Percentiles rank a stretch among this genome's conserved stretches.
Conservation (phyloP, 1,284 basidiomycete species). For the Meira nashicola region DNA sequence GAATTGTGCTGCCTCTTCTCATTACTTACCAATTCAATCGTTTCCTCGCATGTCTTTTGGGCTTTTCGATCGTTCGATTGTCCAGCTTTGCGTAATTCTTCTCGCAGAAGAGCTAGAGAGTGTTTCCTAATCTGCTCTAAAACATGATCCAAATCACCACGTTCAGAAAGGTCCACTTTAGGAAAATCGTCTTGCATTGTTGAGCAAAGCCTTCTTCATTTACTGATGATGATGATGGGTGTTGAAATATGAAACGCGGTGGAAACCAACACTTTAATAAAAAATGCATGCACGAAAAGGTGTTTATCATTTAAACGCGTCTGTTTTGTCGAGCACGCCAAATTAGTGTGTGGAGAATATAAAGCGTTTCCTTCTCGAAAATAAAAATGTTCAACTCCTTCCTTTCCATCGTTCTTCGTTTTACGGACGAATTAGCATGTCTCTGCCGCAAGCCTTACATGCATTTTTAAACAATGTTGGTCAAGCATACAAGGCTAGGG, state of each 20-base stretch:
- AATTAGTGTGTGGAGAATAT: background rate
- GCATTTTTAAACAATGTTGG: background rate
- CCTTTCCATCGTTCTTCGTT: background rate
- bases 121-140: slow-evolving; percentile 9
- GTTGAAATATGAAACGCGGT: too few species aligned
- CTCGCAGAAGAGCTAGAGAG: background rate
- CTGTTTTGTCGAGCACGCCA: too few species aligned
- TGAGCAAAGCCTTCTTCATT: background rate
- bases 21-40: slow-evolving; percentile 1
- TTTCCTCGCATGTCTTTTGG: background rate
- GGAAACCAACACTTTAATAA: too few species aligned
- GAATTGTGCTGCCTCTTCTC: background rate
- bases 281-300: too few species aligned
- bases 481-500: slow-evolving; percentile 5
- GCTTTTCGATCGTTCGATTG: background rate
- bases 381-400: background rate
- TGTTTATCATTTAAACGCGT: too few species aligned
- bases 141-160: slow-evolving; percentile 11
- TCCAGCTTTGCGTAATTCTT: background rate
- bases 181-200: slow-evolving; percentile 15
- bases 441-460: slow-evolving; percentile 1
- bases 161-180: slow-evolving; percentile 10
- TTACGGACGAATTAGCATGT: background rate
- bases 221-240: too few species aligned
- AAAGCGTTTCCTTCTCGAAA: too few species aligned